Evolutionary conservation across 1,284 basidiomycete species (phyloP).

Genomic region (Malassezia furfur): DNA sequence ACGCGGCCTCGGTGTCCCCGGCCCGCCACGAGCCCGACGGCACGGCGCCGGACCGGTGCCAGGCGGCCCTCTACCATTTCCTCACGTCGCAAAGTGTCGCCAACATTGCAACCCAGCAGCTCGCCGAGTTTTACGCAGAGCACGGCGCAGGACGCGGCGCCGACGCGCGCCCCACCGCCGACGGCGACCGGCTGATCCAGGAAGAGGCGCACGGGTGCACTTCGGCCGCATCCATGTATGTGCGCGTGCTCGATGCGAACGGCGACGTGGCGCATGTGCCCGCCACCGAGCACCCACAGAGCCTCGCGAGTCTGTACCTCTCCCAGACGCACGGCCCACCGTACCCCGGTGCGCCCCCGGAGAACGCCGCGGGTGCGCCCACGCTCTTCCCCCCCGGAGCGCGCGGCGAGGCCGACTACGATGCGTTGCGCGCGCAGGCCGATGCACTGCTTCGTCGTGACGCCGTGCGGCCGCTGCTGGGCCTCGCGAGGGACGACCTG

Average conservation of each 20-base stretch:
- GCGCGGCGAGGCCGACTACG: slow-evolving; percentile 7
- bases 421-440: neutral
- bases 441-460: neutral
- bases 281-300: neutral
- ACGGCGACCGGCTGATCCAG: no score
- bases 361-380: neutral
- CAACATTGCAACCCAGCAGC: neutral
- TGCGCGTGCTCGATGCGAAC: neutral
- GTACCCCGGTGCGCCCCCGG: neutral
- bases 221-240: neutral
- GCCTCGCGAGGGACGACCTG: neutral
- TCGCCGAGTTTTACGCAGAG: neutral
- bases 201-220: no score
- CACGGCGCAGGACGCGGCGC: neutral
- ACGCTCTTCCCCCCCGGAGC: neutral
- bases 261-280: neutral
- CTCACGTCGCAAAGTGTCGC: neutral
- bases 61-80: neutral
- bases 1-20: no score
- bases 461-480: neutral
- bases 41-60: neutral
- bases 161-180: no score
- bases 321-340: neutral
- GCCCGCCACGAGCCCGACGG: no score
- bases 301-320: neutral